phyloP scores from a whole-genome alignment of 768 basidiomycete genomes.

The Neoboletus brunneissimus region DNA sequence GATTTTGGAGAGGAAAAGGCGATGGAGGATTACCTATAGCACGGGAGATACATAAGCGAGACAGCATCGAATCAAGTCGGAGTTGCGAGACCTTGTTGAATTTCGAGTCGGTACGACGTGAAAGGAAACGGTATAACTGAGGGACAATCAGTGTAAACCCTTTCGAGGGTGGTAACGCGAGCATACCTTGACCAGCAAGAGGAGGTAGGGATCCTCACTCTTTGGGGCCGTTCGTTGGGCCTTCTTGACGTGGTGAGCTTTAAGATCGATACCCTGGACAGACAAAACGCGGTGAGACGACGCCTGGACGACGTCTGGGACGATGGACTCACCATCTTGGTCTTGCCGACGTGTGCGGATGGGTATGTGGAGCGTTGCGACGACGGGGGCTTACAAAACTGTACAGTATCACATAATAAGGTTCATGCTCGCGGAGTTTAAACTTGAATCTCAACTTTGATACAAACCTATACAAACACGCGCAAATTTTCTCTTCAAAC shows the following conservation, averaged over 20 bases:
- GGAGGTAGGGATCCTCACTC: constrained; percentile 99
- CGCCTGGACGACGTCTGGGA: constrained; percentile 29
- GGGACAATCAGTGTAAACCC: constrained; percentile 5
- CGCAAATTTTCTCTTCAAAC: constrained; percentile 43
- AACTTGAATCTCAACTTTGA: constrained; percentile 30
- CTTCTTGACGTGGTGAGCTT: constrained; percentile 98
- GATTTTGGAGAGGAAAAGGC: constrained; percentile 94
- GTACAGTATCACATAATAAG: constrained; percentile 47
- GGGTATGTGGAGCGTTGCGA: constrained; percentile 38
- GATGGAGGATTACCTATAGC: constrained; percentile 83
- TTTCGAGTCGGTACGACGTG: constrained; percentile 89
- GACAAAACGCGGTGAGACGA: constrained; percentile 10
- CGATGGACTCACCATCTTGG: constrained; percentile 78
- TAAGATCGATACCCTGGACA: constrained; percentile 89
- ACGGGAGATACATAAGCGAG: constrained; percentile 19
- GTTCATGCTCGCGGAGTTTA: constrained; percentile 34
- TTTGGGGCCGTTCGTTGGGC: constrained; percentile 90
- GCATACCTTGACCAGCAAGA: constrained; percentile 93
- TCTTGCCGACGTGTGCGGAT: constrained; percentile 55
- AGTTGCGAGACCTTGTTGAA: constrained; percentile 82
- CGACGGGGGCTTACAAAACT: constrained; percentile 62
- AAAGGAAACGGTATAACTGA: constrained; percentile 98
- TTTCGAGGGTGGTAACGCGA: constrained; percentile 9
- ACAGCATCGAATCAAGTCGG: background rate
- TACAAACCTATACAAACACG: constrained; percentile 35